A percentile compares a stretch with the other conserved stretches of the same genome.
Conservation (phyloP, 805 yeast species). For the Komagataella populi region DNA sequence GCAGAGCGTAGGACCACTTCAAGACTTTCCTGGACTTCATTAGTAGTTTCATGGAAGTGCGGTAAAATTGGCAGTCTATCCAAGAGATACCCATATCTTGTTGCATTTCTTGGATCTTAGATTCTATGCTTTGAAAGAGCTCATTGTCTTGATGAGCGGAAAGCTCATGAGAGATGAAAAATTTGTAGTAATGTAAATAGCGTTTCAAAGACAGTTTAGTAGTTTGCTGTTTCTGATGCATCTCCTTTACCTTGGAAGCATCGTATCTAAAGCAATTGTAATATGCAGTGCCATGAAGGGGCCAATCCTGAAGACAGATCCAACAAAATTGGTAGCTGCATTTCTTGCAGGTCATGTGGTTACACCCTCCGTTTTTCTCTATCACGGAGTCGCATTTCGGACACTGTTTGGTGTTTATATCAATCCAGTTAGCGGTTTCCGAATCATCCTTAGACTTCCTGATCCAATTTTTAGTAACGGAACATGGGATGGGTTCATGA, state of each 20-base stretch:
- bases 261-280: constrained; percentile 57
- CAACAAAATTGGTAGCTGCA: constrained; percentile 83
- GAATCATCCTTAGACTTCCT: constrained; percentile 75
- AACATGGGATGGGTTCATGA: constrained; percentile 81
- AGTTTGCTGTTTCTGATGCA: constrained; percentile 23
- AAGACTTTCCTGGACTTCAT: constrained; percentile 60
- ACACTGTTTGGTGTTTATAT: constrained; percentile 73
- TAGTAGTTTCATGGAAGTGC: constrained; percentile 55
- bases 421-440: constrained; percentile 80
- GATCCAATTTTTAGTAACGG: constrained; percentile 56
- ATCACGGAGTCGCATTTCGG: constrained; percentile 71
- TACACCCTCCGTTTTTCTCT: constrained; percentile 94
- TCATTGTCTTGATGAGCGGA: constrained; percentile 62
- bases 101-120: constrained; percentile 52
- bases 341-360: constrained; percentile 82
- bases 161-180: constrained; percentile 63
- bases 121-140: constrained; percentile 49
- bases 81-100: constrained; percentile 54
- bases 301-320: constrained; percentile 80
- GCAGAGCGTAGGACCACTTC: constrained; percentile 85
- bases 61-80: constrained; percentile 78
- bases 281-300: constrained; percentile 43
- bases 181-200: constrained; percentile 62
- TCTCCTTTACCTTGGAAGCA: constrained; percentile 24
- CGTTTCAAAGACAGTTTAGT: constrained; percentile 40